Evolutionary conservation across 164 flowering plant genomes (phyloP), one percentile per base, ranked within the genome.

Genomic region (Berberis vulgaris): DNA sequence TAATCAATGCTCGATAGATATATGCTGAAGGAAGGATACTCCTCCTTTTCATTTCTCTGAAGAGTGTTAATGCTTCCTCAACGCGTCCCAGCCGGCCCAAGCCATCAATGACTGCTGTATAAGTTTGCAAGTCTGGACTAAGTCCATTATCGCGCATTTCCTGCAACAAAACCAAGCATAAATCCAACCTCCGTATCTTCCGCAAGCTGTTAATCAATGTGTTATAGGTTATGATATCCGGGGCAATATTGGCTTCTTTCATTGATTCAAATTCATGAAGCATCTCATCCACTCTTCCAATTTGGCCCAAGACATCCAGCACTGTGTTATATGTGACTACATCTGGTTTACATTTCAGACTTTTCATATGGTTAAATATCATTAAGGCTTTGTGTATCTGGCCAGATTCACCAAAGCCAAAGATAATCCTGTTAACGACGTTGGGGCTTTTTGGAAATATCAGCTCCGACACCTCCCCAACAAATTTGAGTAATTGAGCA

Each of bases 111-210:
- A 91, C 52, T 62, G 96, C 88, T 40, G 86, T 84, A 70, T 84
- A 91, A 39, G 95, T 87, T 64, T 82, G 74, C 78, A 94, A 75
- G 87, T 94, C 97, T n/a, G 95, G 89, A 61, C 73, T 60, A 57
- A 88, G 67, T 57, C 88, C 87, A 65, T 47, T 77, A 54, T 79
- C 79, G 50, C 43, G 45, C 93, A 94, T 87, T 70, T 90, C 93
- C 69, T 57, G 78, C 38, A 76, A 54, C 54, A 73, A 73, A 12
- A 68, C 66, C 8, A 74, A 52, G 78, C 87, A 86, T 69, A 82
- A 60, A 70, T 83, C 85, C 57, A 84, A 68, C 66, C 96, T 80
- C n/a, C 97, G 91, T 59, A 77, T 70, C 68, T 82, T 88, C 49
- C 79, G 70, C 61, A 84, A 74, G 72, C 77, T 73, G 72, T 84